These are phyloP conservation scores for Xylariaceae sp. DNA, from an alignment of 2,329 filamentous ascomycete genomes.

Conservation along the genomic window DNA sequence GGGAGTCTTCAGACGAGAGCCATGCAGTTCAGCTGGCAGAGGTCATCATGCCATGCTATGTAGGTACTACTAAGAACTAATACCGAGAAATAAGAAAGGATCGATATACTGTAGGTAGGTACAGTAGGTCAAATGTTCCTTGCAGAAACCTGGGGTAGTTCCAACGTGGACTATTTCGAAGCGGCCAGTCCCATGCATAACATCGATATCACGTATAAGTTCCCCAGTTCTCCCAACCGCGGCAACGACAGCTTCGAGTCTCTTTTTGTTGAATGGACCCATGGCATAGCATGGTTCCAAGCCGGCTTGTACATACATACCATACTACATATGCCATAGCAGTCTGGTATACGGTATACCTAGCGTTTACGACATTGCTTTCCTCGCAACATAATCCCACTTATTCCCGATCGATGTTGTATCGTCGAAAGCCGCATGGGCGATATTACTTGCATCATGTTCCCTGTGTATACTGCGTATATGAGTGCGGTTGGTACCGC, in stretches of 20 bases:
- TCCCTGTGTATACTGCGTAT: constrained; percentile 14
- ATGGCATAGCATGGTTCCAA: too few relatives aligned
- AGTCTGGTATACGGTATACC: too few relatives aligned
- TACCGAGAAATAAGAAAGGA: not conserved
- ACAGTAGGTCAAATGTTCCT: constrained; percentile 15
- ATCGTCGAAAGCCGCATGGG: constrained; percentile 10
- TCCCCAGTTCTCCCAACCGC: not conserved
- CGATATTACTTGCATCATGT: constrained; percentile 26
- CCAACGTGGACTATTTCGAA: constrained; percentile 9
- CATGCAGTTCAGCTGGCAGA: too few relatives aligned
- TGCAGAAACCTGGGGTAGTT: constrained; percentile 28
- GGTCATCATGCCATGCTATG: too few relatives aligned
- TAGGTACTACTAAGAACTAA: not conserved
- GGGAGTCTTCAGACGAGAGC: too few relatives aligned
- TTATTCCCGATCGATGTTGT: constrained; percentile 4
- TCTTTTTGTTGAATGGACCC: not conserved
- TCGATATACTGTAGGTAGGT: not conserved
- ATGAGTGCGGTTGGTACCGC: constrained; percentile 12
- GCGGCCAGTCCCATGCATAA: not conserved
- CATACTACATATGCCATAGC: too few relatives aligned
- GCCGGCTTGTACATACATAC: too few relatives aligned
- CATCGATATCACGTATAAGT: not conserved
- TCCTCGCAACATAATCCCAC: not conserved
- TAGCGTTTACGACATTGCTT: constrained; percentile 8
- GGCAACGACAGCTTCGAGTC: not conserved